Percentiles rank a stretch among this genome's conserved stretches.
phyloP scores from a whole-genome alignment of 2,329 filamentous ascomycete species.

The Escovopsis weberi region DNA sequence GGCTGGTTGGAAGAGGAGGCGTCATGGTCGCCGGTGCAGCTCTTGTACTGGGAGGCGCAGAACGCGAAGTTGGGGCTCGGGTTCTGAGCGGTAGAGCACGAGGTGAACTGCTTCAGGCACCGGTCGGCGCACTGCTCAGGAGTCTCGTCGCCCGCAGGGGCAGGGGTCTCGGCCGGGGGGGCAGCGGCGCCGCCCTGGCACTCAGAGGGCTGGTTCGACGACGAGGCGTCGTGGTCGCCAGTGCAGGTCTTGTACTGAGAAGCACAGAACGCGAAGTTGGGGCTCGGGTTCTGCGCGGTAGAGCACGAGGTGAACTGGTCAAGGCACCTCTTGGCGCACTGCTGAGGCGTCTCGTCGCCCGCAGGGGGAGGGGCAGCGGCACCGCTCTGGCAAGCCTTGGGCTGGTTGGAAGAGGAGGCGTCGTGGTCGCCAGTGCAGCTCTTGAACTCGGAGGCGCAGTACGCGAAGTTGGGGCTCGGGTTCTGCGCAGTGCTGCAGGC shows the following conservation, averaged over 20 bases:
- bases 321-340: slow-evolving; percentile 1
- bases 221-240: neutral
- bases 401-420: neutral
- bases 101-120: neutral
- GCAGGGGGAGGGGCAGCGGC: neutral
- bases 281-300: slow-evolving; percentile 13
- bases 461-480: neutral
- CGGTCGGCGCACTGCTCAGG: neutral
- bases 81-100: neutral
- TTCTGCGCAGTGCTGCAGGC: neutral
- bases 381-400: slow-evolving; percentile 1
- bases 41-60: neutral
- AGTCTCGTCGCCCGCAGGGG: neutral
- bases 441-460: neutral
- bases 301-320: slow-evolving; percentile 11
- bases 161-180: neutral
- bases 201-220: neutral
- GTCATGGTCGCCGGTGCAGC: neutral
- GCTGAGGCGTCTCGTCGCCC: neutral
- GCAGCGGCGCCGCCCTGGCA: neutral
- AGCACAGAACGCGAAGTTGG: slow-evolving; percentile 5
- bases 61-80: neutral
- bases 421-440: neutral
- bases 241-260: neutral
- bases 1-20: neutral